Conservation (phyloP, 129 eudicot genomes). For the Flaveria trinervia region DNA sequence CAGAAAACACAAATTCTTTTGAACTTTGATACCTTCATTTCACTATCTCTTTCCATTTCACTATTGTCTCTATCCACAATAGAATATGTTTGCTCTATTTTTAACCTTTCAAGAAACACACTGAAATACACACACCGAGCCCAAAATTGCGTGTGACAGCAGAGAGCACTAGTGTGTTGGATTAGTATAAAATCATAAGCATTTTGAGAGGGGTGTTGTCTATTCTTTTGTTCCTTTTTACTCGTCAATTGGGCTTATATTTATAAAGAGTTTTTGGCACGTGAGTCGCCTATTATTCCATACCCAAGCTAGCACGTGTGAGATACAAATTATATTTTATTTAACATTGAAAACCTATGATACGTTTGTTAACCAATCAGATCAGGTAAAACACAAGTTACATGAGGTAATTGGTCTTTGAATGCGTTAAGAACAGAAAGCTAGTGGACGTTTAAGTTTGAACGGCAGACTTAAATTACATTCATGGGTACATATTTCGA, state of each 20-base stretch:
- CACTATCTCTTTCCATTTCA: conserved; percentile 66
- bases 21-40: conserved; percentile 68
- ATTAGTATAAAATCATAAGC: conserved; percentile 25
- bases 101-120: conserved; percentile 30
- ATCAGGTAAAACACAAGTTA: too few relatives aligned
- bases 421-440: too few relatives aligned
- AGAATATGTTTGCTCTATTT: conserved; percentile 32
- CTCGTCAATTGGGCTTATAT: conserved; percentile 40
- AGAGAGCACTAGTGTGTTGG: conserved; percentile 19
- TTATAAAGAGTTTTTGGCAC: conserved; percentile 45
- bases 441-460: too few relatives aligned
- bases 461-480: too few relatives aligned
- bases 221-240: conserved; percentile 31
- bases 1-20: conserved; percentile 96
- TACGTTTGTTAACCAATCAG: too few relatives aligned
- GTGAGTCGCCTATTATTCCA: conserved; percentile 41
- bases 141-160: conserved; percentile 30
- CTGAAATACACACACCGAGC: conserved; percentile 11
- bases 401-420: too few relatives aligned
- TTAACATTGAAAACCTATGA: too few relatives aligned
- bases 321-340: neutral
- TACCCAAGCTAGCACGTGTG: conserved; percentile 46
- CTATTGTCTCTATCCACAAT: conserved; percentile 17
- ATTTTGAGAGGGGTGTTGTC: conserved; percentile 17
- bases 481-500: too few relatives aligned